phyloP scores from a whole-genome alignment of 2,329 filamentous ascomycete species.

The Arthrinium phaeospermum region DNA sequence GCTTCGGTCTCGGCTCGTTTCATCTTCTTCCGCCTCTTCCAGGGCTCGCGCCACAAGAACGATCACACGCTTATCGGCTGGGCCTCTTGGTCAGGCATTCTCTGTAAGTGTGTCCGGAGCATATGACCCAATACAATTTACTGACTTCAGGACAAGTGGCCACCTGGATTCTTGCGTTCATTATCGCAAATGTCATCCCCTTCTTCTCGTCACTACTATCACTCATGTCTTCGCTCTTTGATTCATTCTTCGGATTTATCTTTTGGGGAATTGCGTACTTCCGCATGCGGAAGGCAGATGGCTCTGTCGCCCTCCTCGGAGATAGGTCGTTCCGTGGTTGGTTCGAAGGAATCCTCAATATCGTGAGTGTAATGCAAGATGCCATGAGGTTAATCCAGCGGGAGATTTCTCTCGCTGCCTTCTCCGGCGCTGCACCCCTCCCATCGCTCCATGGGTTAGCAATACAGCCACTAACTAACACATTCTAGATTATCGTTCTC shows the following conservation, averaged over 20 bases:
- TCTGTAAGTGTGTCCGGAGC: slow-evolving; percentile 50
- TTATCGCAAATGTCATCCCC: slow-evolving; percentile 91
- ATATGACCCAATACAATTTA: not conserved
- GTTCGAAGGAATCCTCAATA: slow-evolving; percentile 68
- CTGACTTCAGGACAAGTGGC: slow-evolving; percentile 45
- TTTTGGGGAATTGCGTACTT: slow-evolving; percentile 89
- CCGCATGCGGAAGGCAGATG: slow-evolving; percentile 73
- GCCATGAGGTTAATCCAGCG: not conserved
- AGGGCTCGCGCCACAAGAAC: slow-evolving; percentile 77
- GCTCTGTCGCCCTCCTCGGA: slow-evolving; percentile 57
- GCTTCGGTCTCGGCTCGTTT: slow-evolving; percentile 90
- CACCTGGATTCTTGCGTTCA: slow-evolving; percentile 87
- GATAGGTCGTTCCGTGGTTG: slow-evolving; percentile 58
- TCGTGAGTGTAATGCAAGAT: slow-evolving; percentile 39
- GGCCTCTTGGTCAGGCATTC: slow-evolving; percentile 76
- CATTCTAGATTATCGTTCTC: slow-evolving; percentile 62
- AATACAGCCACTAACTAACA: slow-evolving; percentile 5
- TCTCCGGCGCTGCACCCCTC: not conserved
- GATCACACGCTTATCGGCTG: slow-evolving; percentile 84
- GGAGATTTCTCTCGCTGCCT: too few relatives aligned
- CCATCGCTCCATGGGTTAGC: not conserved
- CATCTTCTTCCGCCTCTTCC: slow-evolving; percentile 88
- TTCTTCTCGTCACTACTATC: slow-evolving; percentile 85
- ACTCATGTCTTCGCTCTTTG: slow-evolving; percentile 86
- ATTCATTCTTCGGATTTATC: slow-evolving; percentile 94